These are phyloP conservation scores for Fusarium armeniacum DNA, from an alignment of 2,329 filamentous ascomycete genomes.

Conservation along the genomic window DNA sequence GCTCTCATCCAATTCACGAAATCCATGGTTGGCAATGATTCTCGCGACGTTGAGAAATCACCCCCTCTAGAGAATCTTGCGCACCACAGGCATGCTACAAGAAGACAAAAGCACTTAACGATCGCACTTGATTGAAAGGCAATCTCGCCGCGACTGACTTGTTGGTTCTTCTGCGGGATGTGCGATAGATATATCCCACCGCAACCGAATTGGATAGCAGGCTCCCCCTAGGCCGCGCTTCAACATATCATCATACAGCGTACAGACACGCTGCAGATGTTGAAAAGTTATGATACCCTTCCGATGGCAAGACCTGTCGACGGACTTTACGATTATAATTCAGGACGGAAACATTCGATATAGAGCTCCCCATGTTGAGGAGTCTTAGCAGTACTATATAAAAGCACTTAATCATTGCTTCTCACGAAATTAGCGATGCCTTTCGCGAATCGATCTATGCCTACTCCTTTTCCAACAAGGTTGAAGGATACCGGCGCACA, in stretches of 20 bases:
- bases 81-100: slow-evolving; percentile 25
- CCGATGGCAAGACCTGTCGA: slow-evolving; percentile 26
- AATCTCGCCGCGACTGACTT: slow-evolving; percentile 45
- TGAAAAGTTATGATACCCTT: slow-evolving; percentile 11
- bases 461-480: slow-evolving; percentile 6
- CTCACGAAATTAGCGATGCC: slow-evolving; percentile 16
- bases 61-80: slow-evolving; percentile 2
- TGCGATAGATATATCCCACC: slow-evolving; percentile 49
- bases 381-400: slow-evolving; percentile 34
- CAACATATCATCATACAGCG: slow-evolving; percentile 3
- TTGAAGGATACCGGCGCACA: slow-evolving; percentile 19
- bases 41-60: slow-evolving; percentile 16
- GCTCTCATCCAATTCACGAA: slow-evolving; percentile 31
- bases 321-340: slow-evolving; percentile 32
- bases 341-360: slow-evolving; percentile 23
- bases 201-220: slow-evolving; percentile 31
- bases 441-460: slow-evolving; percentile 15
- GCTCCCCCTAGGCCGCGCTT: slow-evolving; percentile 9
- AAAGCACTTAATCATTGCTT: slow-evolving; percentile 34
- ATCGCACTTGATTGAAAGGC: slow-evolving; percentile 43
- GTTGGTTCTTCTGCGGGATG: slow-evolving; percentile 38
- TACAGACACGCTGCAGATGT: background rate
- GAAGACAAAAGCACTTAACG: slow-evolving; percentile 39
- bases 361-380: slow-evolving; percentile 19
- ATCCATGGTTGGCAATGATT: slow-evolving; percentile 23